Percentiles rank a stretch among this genome's conserved stretches.
These are phyloP conservation scores for Orychophragmus violaceus DNA, from an alignment of 345 rosid species.

Conservation along the genomic window DNA sequence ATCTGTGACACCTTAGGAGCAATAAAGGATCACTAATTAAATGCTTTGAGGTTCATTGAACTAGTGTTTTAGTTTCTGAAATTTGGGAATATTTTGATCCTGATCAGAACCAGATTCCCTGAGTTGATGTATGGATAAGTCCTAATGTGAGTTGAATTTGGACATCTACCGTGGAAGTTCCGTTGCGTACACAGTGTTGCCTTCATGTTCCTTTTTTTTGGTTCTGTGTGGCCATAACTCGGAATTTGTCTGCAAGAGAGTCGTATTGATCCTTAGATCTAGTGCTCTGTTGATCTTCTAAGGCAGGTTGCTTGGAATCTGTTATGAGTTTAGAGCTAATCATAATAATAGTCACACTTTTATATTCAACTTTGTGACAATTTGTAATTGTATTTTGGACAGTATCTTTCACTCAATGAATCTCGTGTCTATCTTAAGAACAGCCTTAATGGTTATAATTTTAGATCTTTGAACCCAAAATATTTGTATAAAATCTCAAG, in stretches of 20 bases:
- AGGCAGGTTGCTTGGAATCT: slow-evolving; percentile 1
- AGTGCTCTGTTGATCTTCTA: background rate
- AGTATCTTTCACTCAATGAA: background rate
- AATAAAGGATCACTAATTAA: background rate
- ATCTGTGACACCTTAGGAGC: slow-evolving; percentile 3
- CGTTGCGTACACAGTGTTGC: background rate
- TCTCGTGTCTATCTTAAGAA: background rate
- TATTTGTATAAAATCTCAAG: background rate
- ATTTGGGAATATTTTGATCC: background rate
- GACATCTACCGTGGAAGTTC: background rate
- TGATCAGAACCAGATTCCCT: slow-evolving; percentile 20
- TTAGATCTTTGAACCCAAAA: background rate
- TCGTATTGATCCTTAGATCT: slow-evolving; percentile 4
- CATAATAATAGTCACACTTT: background rate
- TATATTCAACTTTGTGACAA: background rate
- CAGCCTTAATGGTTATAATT: background rate
- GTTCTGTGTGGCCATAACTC: too few species aligned
- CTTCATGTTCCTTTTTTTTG: background rate
- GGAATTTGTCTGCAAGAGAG: background rate
- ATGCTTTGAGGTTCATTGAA: slow-evolving; percentile 6
- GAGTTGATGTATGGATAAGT: slow-evolving; percentile 17
- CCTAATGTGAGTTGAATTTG: slow-evolving; percentile 6
- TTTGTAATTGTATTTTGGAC: background rate
- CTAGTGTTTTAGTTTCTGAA: background rate
- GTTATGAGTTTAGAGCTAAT: background rate